A percentile compares a stretch with the other conserved stretches of the same genome.
These are phyloP conservation scores for Niebla homalea DNA, from an alignment of 495 filamentous ascomycete genomes.

Conservation along the genomic window DNA sequence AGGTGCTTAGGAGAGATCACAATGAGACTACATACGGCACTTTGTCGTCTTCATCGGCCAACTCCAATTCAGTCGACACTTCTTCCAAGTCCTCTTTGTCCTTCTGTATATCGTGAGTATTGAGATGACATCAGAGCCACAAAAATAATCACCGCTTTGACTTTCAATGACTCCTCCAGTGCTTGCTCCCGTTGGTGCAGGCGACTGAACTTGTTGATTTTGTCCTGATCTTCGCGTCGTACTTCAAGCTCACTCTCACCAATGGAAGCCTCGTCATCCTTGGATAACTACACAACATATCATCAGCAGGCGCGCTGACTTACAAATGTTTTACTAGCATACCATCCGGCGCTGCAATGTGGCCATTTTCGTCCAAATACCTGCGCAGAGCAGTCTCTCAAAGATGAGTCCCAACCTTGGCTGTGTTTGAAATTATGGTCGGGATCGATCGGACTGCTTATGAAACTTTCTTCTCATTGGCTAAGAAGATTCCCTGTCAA, in stretches of 20 bases:
- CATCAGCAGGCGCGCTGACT: background rate
- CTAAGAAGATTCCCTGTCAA: too few relatives aligned
- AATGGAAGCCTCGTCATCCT: conserved; percentile 69
- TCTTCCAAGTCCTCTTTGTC: conserved; percentile 97
- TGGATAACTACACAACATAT: conserved; percentile 53
- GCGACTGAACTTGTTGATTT: conserved; percentile 94
- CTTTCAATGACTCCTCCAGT: conserved; percentile 69
- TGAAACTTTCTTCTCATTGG: too few relatives aligned
- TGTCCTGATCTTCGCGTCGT: conserved; percentile 91
- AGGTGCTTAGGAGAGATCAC: background rate
- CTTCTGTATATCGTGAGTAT: conserved; percentile 47
- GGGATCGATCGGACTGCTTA: too few relatives aligned
- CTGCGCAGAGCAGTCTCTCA: too few relatives aligned
- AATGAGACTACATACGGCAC: conserved; percentile 52
- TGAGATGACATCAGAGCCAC: background rate
- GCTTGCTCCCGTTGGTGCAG: conserved; percentile 72
- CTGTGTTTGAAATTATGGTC: too few relatives aligned
- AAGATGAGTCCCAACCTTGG: too few relatives aligned
- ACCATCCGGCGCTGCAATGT: conserved; percentile 18
- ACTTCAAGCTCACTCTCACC: conserved; percentile 76
- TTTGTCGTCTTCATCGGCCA: conserved; percentile 88
- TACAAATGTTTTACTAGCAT: background rate
- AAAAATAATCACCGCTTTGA: conserved; percentile 53
- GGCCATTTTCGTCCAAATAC: background rate
- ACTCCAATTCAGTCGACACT: conserved; percentile 76